Percentiles rank a stretch among this genome's conserved stretches.
Evolutionary conservation across 2,329 filamentous ascomycete species (phyloP).

Genomic region (Diplodia mutila): DNA sequence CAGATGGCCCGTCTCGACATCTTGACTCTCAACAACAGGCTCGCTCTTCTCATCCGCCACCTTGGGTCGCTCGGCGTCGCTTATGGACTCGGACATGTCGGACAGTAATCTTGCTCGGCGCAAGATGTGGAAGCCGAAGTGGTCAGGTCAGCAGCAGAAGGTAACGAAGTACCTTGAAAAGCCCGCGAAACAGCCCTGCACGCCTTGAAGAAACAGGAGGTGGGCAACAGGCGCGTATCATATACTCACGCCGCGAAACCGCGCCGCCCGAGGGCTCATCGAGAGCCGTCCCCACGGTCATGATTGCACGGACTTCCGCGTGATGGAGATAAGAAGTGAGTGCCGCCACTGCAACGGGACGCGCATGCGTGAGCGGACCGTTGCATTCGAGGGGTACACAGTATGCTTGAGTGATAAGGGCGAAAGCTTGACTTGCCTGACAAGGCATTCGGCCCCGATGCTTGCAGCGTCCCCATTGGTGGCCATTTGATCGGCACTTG

Average conservation of each 20-base stretch:
- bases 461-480: not conserved
- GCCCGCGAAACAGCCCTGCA: not conserved
- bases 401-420: conserved; percentile 3
- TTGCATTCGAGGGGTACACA: conserved; percentile 11
- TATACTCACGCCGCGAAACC: not conserved
- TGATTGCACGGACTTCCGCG: not conserved
- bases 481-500: not conserved
- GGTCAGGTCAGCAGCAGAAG: not conserved
- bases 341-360: not conserved
- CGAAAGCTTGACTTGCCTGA: conserved; percentile 7
- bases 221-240: not conserved
- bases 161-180: not conserved
- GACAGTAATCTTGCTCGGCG: not conserved
- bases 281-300: not conserved
- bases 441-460: conserved; percentile 1
- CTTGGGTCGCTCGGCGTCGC: conserved; percentile 1
- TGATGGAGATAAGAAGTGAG: not conserved
- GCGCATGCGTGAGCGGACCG: not conserved
- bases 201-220: not conserved
- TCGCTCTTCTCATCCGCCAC: conserved; percentile 11
- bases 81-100: conserved; percentile 12
- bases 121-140: not conserved
- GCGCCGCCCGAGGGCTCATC: not conserved
- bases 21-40: not conserved
- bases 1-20: conserved; percentile 17